These are phyloP conservation scores for Calonectria fujianensis DNA, from an alignment of 2,329 filamentous ascomycete genomes.

Conservation along the genomic window DNA sequence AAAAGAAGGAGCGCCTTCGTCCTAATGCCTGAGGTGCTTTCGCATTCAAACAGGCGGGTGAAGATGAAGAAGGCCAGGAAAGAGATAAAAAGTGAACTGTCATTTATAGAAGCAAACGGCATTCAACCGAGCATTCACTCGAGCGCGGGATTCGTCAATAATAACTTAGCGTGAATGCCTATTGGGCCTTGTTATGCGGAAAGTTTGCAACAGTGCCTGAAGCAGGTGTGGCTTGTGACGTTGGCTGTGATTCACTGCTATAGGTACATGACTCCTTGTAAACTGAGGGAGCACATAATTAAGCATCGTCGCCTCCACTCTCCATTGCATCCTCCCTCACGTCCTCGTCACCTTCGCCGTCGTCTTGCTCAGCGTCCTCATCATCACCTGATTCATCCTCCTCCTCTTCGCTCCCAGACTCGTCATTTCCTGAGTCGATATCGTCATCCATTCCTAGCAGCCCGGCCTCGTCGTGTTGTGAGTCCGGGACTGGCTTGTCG, in stretches of 20 bases:
- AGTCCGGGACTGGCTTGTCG: slow-evolving; percentile 45
- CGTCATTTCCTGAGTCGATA: slow-evolving; percentile 52
- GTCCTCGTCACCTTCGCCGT: slow-evolving; percentile 17
- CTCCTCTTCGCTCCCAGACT: slow-evolving; percentile 53
- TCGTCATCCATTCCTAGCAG: slow-evolving; percentile 50
- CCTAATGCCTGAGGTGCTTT: neutral
- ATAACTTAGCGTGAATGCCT: neutral
- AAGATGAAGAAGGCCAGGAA: neutral
- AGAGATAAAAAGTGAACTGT: neutral
- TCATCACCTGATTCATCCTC: slow-evolving; percentile 55
- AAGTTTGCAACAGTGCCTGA: neutral
- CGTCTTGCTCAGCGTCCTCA: slow-evolving; percentile 45
- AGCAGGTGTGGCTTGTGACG: neutral
- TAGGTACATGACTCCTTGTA: neutral
- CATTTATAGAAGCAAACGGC: neutral
- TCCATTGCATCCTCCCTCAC: slow-evolving; percentile 34
- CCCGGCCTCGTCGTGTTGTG: slow-evolving; percentile 51
- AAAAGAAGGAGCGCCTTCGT: neutral
- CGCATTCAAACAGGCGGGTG: neutral
- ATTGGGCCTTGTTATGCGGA: neutral
- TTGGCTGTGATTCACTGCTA: neutral
- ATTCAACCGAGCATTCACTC: neutral
- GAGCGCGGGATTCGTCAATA: neutral
- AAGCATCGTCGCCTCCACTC: neutral
- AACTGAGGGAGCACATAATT: neutral